A percentile compares a stretch with the other conserved stretches of the same genome.
These are phyloP conservation scores for Zymoseptoria ardabiliae DNA, from an alignment of 2,329 filamentous ascomycete genomes.

Conservation along the genomic window DNA sequence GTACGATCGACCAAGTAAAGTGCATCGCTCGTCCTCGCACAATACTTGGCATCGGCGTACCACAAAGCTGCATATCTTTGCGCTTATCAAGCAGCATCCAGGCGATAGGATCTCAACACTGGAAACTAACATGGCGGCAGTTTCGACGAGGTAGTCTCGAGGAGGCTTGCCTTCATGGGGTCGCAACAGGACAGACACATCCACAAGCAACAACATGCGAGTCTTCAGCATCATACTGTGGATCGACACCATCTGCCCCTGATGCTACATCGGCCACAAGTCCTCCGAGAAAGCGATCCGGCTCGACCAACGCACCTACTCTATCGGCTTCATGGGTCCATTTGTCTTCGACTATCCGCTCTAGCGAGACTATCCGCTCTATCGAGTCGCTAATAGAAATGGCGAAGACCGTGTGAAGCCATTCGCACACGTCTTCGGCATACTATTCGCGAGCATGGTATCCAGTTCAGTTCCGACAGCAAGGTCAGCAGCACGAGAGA, in stretches of 20 bases:
- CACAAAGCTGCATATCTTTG: background rate
- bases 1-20: background rate
- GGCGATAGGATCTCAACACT: background rate
- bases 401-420: constrained; percentile 22
- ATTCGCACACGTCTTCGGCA: constrained; percentile 24
- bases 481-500: constrained; percentile 31
- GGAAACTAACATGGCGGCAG: background rate
- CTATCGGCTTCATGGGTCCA: constrained; percentile 29
- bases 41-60: background rate
- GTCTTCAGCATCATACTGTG: constrained; percentile 17
- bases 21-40: background rate
- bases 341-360: constrained; percentile 33
- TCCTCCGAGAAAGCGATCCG: constrained; percentile 33
- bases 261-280: constrained; percentile 36
- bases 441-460: constrained; percentile 29
- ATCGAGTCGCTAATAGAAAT: constrained; percentile 16
- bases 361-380: too few species aligned
- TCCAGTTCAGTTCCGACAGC: constrained; percentile 30
- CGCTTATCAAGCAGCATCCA: background rate
- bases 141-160: background rate
- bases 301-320: constrained; percentile 36
- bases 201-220: constrained; percentile 2
- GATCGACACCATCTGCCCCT: constrained; percentile 21
- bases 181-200: background rate
- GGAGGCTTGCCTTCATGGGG: background rate